Base-by-base conservation (phyloP, 2,329 filamentous ascomycete genomes). In the Zelopaecilomyces penicillatus region DNA sequence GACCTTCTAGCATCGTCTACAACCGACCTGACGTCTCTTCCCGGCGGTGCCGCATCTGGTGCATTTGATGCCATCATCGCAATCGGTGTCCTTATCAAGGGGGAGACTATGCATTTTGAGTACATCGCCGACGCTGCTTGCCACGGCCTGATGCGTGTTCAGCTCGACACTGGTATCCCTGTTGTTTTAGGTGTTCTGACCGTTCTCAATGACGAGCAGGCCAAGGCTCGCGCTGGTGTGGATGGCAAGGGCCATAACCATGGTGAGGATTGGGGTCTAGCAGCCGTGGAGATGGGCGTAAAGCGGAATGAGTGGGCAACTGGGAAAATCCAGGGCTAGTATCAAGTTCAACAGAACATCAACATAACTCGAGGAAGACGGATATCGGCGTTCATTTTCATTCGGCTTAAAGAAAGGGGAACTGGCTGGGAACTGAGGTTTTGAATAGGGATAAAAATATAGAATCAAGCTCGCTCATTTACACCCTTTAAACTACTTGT, bases 81-180 rank as follows among this genome's bases (percentile, higher is more conserved):
- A 43, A 86, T 98, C 54, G 93, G 93, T 45, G 90, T 95, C 45
- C 79, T 98, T 49, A 96, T 98, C 71, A 98, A 98, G 73, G 93
- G 93, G 64, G 87, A 95, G 68, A 97, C 93, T 5, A 96, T 96
- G 89, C 93, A 98, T 69, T 98, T 98, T 60, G 93, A 98, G 69
- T 97, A 98, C 70, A 98, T 98, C 57, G 78, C 90, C 36, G 93
- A 97, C 52, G 80, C 87, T 35, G 89, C 94, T 5, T 88, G 82
- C 46, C 87, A 95, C 50, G 93, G 88, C 5, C 75, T 98, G 49
- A 98, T 98, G 93, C 82, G 87, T 52, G 82, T 97, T 47, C 89
- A 95, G 65, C 74, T 97, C 44, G 91, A 98, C 63, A 82, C 81
- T 7, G 86, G 87, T 37, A 80, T 95, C 41, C 93, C 93, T 30